Percentiles rank a stretch among this genome's conserved stretches.
These are phyloP conservation scores for Populus tremula DNA, from an alignment of 345 rosid species.

Conservation along the genomic window DNA sequence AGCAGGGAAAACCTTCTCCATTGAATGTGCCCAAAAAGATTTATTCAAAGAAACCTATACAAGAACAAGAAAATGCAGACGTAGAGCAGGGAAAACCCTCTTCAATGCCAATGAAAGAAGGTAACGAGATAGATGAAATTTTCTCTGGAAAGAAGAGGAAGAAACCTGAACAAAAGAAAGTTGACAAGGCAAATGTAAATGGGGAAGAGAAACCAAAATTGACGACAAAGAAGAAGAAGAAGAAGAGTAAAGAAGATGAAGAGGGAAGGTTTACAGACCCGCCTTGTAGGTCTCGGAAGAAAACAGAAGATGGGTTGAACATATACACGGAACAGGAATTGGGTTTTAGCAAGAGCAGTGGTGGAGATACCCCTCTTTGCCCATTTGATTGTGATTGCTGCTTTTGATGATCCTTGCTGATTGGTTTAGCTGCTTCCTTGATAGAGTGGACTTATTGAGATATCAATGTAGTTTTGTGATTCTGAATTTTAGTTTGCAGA, in stretches of 20 bases:
- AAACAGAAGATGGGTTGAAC: constrained; percentile 51
- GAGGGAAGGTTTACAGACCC: constrained; percentile 13
- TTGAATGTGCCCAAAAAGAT: constrained; percentile 19
- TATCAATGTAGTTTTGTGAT: neutral
- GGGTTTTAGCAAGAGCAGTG: constrained; percentile 47
- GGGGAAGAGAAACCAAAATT: constrained; percentile 22
- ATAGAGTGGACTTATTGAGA: neutral
- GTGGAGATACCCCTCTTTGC: constrained; percentile 65
- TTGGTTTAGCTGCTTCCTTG: neutral
- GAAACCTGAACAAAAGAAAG: constrained; percentile 21
- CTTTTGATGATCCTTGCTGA: constrained; percentile 33
- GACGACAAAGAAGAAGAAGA: neutral
- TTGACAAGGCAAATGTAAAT: constrained; percentile 7
- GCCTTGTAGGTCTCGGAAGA: constrained; percentile 38
- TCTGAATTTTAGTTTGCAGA: neutral
- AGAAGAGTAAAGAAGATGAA: constrained; percentile 8
- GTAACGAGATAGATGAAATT: constrained; percentile 47
- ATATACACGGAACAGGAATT: constrained; percentile 71
- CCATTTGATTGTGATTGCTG: constrained; percentile 92
- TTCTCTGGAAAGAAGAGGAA: constrained; percentile 43
- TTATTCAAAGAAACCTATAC: constrained; percentile 20
- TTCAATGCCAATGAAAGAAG: constrained; percentile 17
- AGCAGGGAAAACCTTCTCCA: constrained; percentile 22
- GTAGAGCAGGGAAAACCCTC: constrained; percentile 21
- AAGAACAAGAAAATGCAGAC: constrained; percentile 9